Percentiles rank a stretch among this genome's conserved stretches.
Conservation (phyloP, 2,329 filamentous ascomycete species). For the Colletotrichum zoysiae region DNA sequence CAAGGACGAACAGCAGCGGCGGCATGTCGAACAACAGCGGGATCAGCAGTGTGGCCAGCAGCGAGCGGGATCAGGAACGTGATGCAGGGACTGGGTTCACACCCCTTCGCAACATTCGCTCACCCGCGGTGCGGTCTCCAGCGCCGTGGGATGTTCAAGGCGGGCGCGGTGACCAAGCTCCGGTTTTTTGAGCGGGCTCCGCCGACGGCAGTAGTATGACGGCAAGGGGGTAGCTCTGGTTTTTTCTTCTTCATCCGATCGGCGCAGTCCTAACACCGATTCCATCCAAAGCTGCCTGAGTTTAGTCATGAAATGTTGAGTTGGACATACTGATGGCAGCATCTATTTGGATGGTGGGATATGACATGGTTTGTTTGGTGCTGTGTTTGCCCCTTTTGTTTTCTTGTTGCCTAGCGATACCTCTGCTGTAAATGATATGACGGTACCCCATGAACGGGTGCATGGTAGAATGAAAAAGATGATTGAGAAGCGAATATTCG, state of each 20-base stretch:
- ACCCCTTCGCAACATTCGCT: conserved; percentile 38
- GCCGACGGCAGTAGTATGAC: not conserved
- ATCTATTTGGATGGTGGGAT: not conserved
- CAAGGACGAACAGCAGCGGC: conserved; percentile 51
- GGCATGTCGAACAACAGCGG: conserved; percentile 53
- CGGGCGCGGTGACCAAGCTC: conserved; percentile 35
- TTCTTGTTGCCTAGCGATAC: conserved; percentile 32
- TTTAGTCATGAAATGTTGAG: conserved; percentile 17
- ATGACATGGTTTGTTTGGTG: conserved; percentile 4
- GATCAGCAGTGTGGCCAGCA: conserved; percentile 45
- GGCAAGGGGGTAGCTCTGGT: conserved; percentile 1
- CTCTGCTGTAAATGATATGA: conserved; percentile 25
- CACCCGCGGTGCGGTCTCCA: conserved; percentile 37
- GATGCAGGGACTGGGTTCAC: conserved; percentile 38
- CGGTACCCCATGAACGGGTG: not conserved
- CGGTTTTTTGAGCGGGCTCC: conserved; percentile 33
- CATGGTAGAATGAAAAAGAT: conserved; percentile 2
- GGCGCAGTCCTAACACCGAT: conserved; percentile 37
- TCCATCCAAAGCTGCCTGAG: conserved; percentile 18
- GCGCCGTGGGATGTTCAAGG: conserved; percentile 36
- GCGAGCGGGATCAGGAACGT: conserved; percentile 37
- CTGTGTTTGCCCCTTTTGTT: not conserved
- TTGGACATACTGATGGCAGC: conserved; percentile 16
- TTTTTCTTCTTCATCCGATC: conserved; percentile 1
- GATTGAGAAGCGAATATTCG: not conserved